Conservation (phyloP, 805 yeast species). For the Metschnikowia cubensis region DNA sequence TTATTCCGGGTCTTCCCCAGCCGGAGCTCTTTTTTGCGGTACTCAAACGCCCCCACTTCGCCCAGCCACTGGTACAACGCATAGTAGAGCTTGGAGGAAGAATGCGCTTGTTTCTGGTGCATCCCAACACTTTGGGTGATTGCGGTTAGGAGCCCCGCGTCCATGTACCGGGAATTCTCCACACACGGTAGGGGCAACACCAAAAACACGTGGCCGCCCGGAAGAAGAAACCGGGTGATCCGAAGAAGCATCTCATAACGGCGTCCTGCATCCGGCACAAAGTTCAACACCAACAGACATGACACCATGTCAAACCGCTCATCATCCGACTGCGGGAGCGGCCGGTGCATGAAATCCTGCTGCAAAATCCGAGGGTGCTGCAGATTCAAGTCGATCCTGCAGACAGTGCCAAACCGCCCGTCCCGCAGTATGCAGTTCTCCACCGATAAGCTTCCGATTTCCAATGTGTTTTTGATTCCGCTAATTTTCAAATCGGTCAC, state of each 20-base stretch:
- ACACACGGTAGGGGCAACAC: slow-evolving; percentile 90
- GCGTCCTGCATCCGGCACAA: slow-evolving; percentile 66
- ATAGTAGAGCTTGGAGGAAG: slow-evolving; percentile 70
- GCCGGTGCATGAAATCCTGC: slow-evolving; percentile 83
- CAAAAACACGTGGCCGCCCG: slow-evolving; percentile 52
- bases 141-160: slow-evolving; percentile 34
- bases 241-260: slow-evolving; percentile 77
- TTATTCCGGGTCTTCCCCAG: slow-evolving; percentile 65
- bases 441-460: slow-evolving; percentile 78
- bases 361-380: slow-evolving; percentile 67
- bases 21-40: slow-evolving; percentile 45
- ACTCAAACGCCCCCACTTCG: slow-evolving; percentile 2
- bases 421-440: slow-evolving; percentile 63
- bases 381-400: slow-evolving; percentile 75
- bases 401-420: slow-evolving; percentile 47
- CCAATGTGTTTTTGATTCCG: slow-evolving; percentile 47
- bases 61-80: slow-evolving; percentile 57
- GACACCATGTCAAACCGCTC: slow-evolving; percentile 66
- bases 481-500: slow-evolving; percentile 31
- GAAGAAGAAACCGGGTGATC: slow-evolving; percentile 50
- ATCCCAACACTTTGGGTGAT: slow-evolving; percentile 66
- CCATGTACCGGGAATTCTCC: slow-evolving; percentile 74
- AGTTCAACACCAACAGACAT: slow-evolving; percentile 83
- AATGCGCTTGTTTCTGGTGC: slow-evolving; percentile 40
- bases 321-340: slow-evolving; percentile 44